Evolutionary conservation across 2,329 filamentous ascomycete genomes (phyloP).

Genomic region (Catunica adiposa): DNA sequence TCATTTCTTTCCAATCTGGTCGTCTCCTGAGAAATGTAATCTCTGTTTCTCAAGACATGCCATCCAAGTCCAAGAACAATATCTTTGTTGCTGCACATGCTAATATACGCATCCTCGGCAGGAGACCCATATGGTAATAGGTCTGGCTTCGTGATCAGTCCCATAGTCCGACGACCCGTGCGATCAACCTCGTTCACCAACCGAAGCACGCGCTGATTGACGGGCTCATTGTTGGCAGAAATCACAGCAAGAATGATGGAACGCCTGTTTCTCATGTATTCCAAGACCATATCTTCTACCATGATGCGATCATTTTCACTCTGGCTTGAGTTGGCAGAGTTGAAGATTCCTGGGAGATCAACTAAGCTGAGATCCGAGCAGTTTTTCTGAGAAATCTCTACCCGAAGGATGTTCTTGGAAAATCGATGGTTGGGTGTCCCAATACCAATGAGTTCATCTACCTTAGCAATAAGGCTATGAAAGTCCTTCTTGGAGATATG

Average conservation of each 20-base stretch:
- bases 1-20: conserved; percentile 21
- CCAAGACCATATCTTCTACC: conserved; percentile 23
- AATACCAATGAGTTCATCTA: conserved; percentile 16
- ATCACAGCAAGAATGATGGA: conserved; percentile 31
- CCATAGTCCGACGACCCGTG: conserved; percentile 22
- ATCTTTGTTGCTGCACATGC: conserved; percentile 21
- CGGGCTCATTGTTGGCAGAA: conserved; percentile 24
- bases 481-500: conserved; percentile 14
- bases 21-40: conserved; percentile 14
- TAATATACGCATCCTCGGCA: conserved; percentile 18
- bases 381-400: conserved; percentile 17
- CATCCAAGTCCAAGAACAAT: conserved; percentile 27
- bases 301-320: conserved; percentile 20
- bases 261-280: conserved; percentile 25
- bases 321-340: conserved; percentile 22
- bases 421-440: conserved; percentile 15
- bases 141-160: conserved; percentile 30
- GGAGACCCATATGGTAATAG: conserved; percentile 17
- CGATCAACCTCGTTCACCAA: conserved; percentile 21
- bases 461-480: conserved; percentile 17
- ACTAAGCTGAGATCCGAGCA: conserved; percentile 27
- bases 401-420: conserved; percentile 16
- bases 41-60: conserved; percentile 23
- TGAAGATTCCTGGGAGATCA: conserved; percentile 30
- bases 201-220: conserved; percentile 24